Base-by-base conservation (phyloP, 306 rosid species). In the Dryas octopetala region DNA sequence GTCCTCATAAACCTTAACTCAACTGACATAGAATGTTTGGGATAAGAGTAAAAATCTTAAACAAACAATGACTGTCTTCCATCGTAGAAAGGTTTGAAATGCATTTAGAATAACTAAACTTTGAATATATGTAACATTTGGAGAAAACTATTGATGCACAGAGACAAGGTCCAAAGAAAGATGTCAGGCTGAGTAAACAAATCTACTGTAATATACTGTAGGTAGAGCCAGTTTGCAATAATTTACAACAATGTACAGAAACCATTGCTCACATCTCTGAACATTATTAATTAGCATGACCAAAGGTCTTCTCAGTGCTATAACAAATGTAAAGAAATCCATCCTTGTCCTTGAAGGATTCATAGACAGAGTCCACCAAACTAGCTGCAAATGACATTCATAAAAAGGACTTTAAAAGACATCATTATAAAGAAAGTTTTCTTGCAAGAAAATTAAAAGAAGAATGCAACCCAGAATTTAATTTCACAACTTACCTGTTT, bases 271-370 rank as follows among this genome's bases (percentile, higher is more conserved):
- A 67, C 12, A 46, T 67, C 19, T 66, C 14, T 67, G 44, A 15
- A 28, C 11, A 55, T 17, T 26, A 62, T 14, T 40, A 15, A 11
- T 19, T 6, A 38, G 54, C 57, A 58, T 7, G 74, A 23, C 95
- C 97, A 17, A 93, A 91, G 74, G 97, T 91, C 58, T 93, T 93
- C 88, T 93, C 96, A 0, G 96, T 85, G 86, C 93, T 88, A 81
- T 91, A 91, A 81, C 85, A 83, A 87, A 89, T 82, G 89, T 93
- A 93, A 5, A 91, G 91, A 89, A 91, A 91, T 72, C 97, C 96
- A 88, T 91, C 98, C 40, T 84, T 84, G 49, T 93, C 97, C 84
- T 81, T 93, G 86, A 79, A 76, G 8, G 84, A 76, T 53, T 76
- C 78, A 63, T 79, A 82, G 5, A 82, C 80, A 0, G 75, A 49